Base-by-base conservation (phyloP, 371 early-diverging fungal genomes). In the Funneliformis caledonium region DNA sequence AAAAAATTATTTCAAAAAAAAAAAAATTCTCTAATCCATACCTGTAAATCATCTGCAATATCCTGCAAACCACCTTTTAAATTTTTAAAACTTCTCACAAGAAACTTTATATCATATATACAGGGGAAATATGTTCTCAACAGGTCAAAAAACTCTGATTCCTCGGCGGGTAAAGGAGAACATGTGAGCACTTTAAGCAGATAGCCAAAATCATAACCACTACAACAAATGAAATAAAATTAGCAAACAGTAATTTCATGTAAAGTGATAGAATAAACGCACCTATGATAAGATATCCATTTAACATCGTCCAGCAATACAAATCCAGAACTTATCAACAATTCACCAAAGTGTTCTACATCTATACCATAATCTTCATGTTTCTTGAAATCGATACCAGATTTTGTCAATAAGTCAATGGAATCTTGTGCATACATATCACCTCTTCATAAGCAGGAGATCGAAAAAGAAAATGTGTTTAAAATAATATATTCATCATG, bases 401-500 rank as follows among this genome's bases (percentile, higher is more conserved):
- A 97, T 82, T 98, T 97, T 26, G 93, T 92, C 80, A 99, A 88
- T 68, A 99, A 88, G 70, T 99, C 98, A 81, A 99, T 98, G 12
- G 99, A 99, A 87, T 99, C 99, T 86, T 98, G 98, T 12, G 99
- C 97, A 84, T 98, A 99, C 99, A 99, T 99, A 84, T 99, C 99
- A 75, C 94, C 94, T 47, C 94, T 95, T 26, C 26, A 19, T 26
- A 31, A 22, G 26, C 33, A 52, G 16, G 16, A 52, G 19, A 26
- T 26, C 26, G 26, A 26, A 26, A 26, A 26, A 26, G 26, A 26
- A 26, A 26, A 26, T 26, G 26, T 26, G 26, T 26, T 26, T 26
- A 26, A 26, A 26, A 26, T 26, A 26, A 26, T 26, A 26, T 26
- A 26, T 26, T 26, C 26, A 26, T 26, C 26, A 26, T 26, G 26